phyloP scores from a whole-genome alignment of 352 stramenopile species.

The Thalassiosira exigua region DNA sequence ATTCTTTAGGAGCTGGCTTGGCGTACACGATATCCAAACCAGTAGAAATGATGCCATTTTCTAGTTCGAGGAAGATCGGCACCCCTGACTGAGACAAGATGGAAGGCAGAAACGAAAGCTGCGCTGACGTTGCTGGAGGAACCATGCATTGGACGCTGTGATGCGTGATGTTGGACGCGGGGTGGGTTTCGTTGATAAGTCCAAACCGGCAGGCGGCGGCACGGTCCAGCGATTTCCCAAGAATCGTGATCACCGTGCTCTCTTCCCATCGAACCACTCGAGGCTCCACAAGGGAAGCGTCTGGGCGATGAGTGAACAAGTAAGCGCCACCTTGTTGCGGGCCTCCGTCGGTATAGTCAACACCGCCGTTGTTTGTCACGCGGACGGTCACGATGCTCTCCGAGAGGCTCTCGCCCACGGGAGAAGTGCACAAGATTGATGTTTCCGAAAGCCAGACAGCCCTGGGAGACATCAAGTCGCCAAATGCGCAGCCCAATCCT shows the following conservation, averaged over 20 bases:
- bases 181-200: constrained; percentile 38
- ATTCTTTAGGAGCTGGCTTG: not conserved
- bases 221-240: constrained; percentile 44
- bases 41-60: constrained; percentile 61
- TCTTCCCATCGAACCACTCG: constrained; percentile 39
- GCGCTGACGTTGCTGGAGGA: constrained; percentile 25
- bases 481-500: constrained; percentile 55
- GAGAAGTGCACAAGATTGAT: constrained; percentile 52
- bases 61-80: constrained; percentile 47
- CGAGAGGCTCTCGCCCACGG: constrained; percentile 1
- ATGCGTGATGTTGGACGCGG: constrained; percentile 39
- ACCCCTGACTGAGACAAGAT: constrained; percentile 29
- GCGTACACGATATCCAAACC: constrained; percentile 54
- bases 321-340: constrained; percentile 21
- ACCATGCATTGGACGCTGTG: constrained; percentile 51
- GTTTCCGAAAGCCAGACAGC: constrained; percentile 45
- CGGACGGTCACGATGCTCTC: constrained; percentile 26
- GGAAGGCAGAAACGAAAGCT: constrained; percentile 23
- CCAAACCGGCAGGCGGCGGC: constrained; percentile 58
- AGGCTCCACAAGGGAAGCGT: constrained; percentile 52
- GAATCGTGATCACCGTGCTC: constrained; percentile 55
- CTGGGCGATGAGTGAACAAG: constrained; percentile 46
- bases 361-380: constrained; percentile 66
- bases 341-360: constrained; percentile 48
- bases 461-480: constrained; percentile 28